Evolutionary conservation across 352 stramenopile genomes (phyloP).

Genomic region (Globisporangium okanoganense): DNA sequence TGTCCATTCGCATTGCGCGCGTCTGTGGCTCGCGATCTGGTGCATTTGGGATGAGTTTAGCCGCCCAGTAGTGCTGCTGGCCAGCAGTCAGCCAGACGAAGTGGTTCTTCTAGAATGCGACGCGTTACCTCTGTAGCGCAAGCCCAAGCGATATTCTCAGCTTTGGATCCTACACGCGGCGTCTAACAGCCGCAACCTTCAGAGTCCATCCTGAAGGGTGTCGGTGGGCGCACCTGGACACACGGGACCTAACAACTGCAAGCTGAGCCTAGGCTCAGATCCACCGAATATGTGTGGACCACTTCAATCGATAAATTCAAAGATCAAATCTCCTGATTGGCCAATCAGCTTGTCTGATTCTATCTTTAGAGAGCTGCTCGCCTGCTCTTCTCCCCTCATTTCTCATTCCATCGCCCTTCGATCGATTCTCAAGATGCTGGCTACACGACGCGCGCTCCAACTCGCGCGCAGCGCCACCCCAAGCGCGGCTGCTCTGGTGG

Average conservation of each 20-base stretch:
- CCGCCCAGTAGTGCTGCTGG: too few species aligned
- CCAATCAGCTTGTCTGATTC: background rate
- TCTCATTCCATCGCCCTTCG: background rate
- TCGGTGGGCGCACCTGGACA: too few species aligned
- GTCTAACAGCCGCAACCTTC: background rate
- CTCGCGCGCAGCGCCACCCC: background rate
- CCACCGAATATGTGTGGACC: background rate
- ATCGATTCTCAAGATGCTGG: background rate
- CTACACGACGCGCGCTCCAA: conserved; percentile 7
- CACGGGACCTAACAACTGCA: too few species aligned
- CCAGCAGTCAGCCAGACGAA: background rate
- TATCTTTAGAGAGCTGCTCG: conserved; percentile 3
- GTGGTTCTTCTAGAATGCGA: background rate
- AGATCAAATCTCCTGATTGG: background rate
- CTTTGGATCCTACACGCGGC: background rate
- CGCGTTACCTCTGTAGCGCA: background rate
- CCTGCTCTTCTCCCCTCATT: background rate
- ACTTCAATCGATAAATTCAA: background rate
- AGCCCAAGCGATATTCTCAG: background rate
- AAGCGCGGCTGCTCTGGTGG: background rate
- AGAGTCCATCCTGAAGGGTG: background rate
- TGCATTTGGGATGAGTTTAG: too few species aligned
- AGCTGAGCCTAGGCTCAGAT: background rate
- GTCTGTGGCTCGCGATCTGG: background rate
- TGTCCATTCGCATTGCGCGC: background rate